Percentiles rank a stretch among this genome's conserved stretches.
phyloP scores from a whole-genome alignment of 257 asterid species.

The Solanum piurae region DNA sequence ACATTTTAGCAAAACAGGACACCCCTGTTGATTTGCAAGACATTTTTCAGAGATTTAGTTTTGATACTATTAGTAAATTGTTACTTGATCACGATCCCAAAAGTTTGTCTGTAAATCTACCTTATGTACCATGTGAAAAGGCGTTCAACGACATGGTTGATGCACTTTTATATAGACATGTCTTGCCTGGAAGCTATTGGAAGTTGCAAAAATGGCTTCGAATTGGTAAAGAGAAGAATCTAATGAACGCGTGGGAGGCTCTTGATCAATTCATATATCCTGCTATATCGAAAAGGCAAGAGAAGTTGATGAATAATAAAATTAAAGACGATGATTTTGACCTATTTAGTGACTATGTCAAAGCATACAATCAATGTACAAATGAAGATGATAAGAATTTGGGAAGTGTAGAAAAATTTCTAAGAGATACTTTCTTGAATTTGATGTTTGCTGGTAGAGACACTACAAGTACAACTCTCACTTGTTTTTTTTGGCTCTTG shows the following conservation, averaged over 20 bases:
- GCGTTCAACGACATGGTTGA: neutral
- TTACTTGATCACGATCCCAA: neutral
- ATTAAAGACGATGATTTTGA: neutral
- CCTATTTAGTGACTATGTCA: neutral
- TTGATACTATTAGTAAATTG: neutral
- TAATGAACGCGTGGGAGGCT: neutral
- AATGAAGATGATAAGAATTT: neutral
- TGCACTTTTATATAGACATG: neutral
- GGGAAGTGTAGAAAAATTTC: neutral
- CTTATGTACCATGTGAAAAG: neutral
- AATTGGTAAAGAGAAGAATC: neutral
- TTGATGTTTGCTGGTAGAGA: conserved; percentile 7
- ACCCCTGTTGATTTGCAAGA: neutral
- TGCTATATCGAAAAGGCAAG: neutral
- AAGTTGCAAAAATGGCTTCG: neutral
- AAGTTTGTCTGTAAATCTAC: neutral
- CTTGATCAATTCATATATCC: neutral
- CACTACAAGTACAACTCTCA: neutral
- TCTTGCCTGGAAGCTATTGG: neutral
- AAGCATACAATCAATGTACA: neutral
- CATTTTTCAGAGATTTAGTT: neutral
- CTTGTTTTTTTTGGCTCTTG: neutral
- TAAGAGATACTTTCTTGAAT: neutral
- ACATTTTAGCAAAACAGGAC: neutral
- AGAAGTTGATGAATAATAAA: neutral